These are phyloP conservation scores for Ilex paraguariensis DNA, from an alignment of 305 asterid genomes.

Conservation along the genomic window DNA sequence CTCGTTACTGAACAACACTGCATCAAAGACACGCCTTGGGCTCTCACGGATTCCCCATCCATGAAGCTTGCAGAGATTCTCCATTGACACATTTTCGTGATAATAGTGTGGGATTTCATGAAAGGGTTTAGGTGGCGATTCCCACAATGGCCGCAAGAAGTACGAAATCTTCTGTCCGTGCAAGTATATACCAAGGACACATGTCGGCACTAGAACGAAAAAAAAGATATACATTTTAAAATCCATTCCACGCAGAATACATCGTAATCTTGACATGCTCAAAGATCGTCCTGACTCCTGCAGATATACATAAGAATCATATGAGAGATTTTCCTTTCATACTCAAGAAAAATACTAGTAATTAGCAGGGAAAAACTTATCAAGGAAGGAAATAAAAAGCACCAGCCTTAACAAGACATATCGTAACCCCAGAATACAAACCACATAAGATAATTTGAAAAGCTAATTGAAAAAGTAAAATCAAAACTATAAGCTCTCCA, in stretches of 20 bases:
- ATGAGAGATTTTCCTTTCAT: no score
- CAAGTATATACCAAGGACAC: constrained; percentile 27
- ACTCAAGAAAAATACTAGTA: no score
- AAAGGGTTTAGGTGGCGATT: constrained; percentile 61
- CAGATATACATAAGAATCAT: background rate
- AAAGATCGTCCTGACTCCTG: constrained; percentile 5
- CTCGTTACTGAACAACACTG: constrained; percentile 61
- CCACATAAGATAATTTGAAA: no score
- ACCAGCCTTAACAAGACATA: no score
- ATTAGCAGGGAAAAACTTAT: no score
- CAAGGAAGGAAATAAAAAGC: no score
- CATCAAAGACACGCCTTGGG: constrained; percentile 59
- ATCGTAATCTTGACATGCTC: constrained; percentile 42
- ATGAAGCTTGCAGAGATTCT: constrained; percentile 45
- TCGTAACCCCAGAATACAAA: no score
- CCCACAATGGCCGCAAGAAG: constrained; percentile 60
- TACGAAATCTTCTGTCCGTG: constrained; percentile 61
- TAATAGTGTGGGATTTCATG: constrained; percentile 45
- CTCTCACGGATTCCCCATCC: constrained; percentile 56
- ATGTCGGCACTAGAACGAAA: constrained; percentile 35
- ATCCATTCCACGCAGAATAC: constrained; percentile 38
- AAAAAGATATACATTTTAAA: constrained; percentile 33
- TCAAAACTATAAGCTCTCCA: no score
- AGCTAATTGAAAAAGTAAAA: no score
- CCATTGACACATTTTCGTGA: constrained; percentile 39